Conservation (phyloP, 495 filamentous ascomycete genomes). For the Pseudomonodictys pantanalensis region DNA sequence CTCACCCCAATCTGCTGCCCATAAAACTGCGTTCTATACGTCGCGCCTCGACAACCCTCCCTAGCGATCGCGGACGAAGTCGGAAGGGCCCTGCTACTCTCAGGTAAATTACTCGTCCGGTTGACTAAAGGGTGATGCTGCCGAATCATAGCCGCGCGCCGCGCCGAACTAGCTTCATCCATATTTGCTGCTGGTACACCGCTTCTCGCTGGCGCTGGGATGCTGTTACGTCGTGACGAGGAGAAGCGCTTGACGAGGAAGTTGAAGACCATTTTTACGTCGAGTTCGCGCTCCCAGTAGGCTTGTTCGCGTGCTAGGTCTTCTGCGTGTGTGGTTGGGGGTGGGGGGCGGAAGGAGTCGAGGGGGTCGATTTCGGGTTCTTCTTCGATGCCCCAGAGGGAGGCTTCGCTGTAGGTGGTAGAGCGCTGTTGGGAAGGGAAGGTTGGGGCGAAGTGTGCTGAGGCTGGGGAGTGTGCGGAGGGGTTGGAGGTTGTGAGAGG, state of each 20-base stretch:
- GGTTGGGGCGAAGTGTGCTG: slow-evolving; percentile 49
- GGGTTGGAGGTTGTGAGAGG: slow-evolving; percentile 7
- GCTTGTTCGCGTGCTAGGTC: slow-evolving; percentile 45
- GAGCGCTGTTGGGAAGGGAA: slow-evolving; percentile 22
- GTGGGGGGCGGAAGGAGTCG: slow-evolving; percentile 19
- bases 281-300: slow-evolving; percentile 86
- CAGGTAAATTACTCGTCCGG: slow-evolving; percentile 11
- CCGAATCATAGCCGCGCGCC: slow-evolving; percentile 76
- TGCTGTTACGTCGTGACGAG: slow-evolving; percentile 22
- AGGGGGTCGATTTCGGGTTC: slow-evolving; percentile 42
- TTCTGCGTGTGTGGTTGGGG: slow-evolving; percentile 17
- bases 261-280: slow-evolving; percentile 82
- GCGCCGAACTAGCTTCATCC: slow-evolving; percentile 56
- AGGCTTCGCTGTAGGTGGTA: slow-evolving; percentile 47
- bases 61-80: slow-evolving; percentile 39
- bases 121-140: slow-evolving; percentile 68
- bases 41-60: slow-evolving; percentile 49
- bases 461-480: slow-evolving; percentile 37
- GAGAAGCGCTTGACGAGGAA: slow-evolving; percentile 77
- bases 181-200: slow-evolving; percentile 38
- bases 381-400: slow-evolving; percentile 69
- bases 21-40: slow-evolving; percentile 44
- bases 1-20: slow-evolving; percentile 51
- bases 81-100: no score
- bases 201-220: not conserved